Evolutionary conservation across 371 early-diverging fungal species (phyloP).

Genomic region (Zopfochytrium polystomum): DNA sequence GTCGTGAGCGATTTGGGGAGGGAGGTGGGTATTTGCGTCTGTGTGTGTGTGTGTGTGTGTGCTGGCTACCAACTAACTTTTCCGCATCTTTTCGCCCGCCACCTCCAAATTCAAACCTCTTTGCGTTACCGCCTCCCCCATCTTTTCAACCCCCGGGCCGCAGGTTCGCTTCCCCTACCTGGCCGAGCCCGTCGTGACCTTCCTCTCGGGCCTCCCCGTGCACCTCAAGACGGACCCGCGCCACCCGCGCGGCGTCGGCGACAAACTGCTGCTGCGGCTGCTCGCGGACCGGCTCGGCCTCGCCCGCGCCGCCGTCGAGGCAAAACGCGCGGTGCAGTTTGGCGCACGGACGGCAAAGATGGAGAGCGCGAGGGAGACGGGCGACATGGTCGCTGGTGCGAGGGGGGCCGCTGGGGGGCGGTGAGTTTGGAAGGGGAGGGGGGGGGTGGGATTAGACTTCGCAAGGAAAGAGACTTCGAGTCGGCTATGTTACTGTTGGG

Average conservation of each 20-base stretch:
- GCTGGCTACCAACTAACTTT: neutral
- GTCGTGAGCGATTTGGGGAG: conserved; percentile 84
- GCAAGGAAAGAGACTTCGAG: too few species aligned
- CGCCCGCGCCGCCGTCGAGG: conserved; percentile 45
- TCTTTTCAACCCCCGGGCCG: too few species aligned
- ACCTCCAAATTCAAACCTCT: too few species aligned
- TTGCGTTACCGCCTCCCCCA: conserved; percentile 51
- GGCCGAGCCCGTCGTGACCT: conserved; percentile 65
- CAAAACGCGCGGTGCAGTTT: conserved; percentile 95
- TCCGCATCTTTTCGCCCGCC: neutral
- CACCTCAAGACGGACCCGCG: conserved; percentile 78
- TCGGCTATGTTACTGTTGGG: too few species aligned
- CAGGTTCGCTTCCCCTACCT: conserved; percentile 91
- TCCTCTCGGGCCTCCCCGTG: conserved; percentile 68
- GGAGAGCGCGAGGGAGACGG: conserved; percentile 63
- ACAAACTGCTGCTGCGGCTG: conserved; percentile 82
- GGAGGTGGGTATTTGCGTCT: conserved; percentile 19
- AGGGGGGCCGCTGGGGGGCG: too few species aligned
- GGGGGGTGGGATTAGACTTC: too few species aligned
- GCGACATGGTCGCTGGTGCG: too few species aligned
- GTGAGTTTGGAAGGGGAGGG: too few species aligned
- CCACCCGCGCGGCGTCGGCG: conserved; percentile 79
- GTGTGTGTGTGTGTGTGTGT: too few species aligned
- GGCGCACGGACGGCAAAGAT: conserved; percentile 93
- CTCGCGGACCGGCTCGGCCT: conserved; percentile 34